A percentile compares a stretch with the other conserved stretches of the same genome.
Conservation (phyloP, 768 basidiomycete genomes). For the Gautieria morchelliformis region DNA sequence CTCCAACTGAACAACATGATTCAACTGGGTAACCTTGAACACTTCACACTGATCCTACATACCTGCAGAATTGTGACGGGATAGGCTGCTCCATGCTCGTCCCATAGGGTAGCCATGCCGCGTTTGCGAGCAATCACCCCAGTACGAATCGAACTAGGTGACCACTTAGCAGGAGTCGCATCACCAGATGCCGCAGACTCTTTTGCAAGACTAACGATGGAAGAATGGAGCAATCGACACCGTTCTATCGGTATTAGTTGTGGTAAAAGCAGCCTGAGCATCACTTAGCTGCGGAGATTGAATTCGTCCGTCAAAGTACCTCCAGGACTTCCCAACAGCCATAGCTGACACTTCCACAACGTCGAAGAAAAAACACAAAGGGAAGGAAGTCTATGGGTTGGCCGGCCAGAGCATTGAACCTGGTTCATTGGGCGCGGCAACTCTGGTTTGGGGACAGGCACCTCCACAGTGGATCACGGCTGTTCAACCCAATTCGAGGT, state of each 20-base stretch:
- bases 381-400: constrained; percentile 13
- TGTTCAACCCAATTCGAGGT: constrained; percentile 16
- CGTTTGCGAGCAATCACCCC: constrained; percentile 92
- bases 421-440: constrained; percentile 48
- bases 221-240: constrained; percentile 1
- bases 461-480: constrained; percentile 39
- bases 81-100: constrained; percentile 74
- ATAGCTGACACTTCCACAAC: constrained; percentile 11
- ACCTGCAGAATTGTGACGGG: constrained; percentile 96
- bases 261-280: background rate
- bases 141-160: constrained; percentile 74
- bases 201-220: background rate
- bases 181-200: constrained; percentile 8
- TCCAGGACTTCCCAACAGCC: background rate
- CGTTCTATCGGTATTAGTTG: background rate
- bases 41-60: constrained; percentile 14
- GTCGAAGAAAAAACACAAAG: constrained; percentile 23
- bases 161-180: constrained; percentile 54
- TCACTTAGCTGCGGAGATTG: background rate
- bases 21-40: constrained; percentile 10
- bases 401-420: constrained; percentile 27
- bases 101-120: constrained; percentile 93
- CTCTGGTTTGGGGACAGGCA: constrained; percentile 35
- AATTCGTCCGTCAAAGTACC: background rate
- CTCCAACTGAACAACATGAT: constrained; percentile 45